Conservation (phyloP, 495 filamentous ascomycete genomes). For the Aspergillus taichungensis region DNA sequence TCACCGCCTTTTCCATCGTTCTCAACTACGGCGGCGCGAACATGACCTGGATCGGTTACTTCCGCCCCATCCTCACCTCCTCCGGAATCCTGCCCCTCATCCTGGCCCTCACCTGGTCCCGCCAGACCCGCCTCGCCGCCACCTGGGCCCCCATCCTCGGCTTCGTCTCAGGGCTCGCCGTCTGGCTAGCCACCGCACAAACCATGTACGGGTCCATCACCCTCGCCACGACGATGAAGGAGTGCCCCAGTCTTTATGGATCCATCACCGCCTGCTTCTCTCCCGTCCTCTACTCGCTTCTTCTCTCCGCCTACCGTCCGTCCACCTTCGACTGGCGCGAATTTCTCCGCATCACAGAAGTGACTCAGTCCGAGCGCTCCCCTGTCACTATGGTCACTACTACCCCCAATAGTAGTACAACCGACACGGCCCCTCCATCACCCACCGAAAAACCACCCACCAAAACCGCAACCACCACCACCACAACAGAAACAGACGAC, state of each 20-base stretch:
- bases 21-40: slow-evolving; percentile 33
- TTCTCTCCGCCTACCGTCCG: slow-evolving; percentile 36
- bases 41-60: slow-evolving; percentile 35
- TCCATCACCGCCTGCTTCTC: slow-evolving; percentile 29
- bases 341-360: slow-evolving; percentile 35
- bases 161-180: slow-evolving; percentile 26
- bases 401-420: slow-evolving; percentile 9
- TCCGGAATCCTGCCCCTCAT: slow-evolving; percentile 30
- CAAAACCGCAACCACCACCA: slow-evolving; percentile 1
- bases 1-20: slow-evolving; percentile 27
- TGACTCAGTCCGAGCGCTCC: slow-evolving; percentile 17
- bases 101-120: slow-evolving; percentile 29
- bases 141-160: slow-evolving; percentile 27
- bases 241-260: slow-evolving; percentile 25
- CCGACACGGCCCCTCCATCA: background rate
- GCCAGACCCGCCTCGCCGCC: slow-evolving; percentile 28
- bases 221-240: slow-evolving; percentile 24
- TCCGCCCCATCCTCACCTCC: slow-evolving; percentile 28
- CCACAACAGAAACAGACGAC: slow-evolving; percentile 10
- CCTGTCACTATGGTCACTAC: slow-evolving; percentile 3
- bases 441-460: slow-evolving; percentile 3
- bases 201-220: slow-evolving; percentile 25
- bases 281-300: slow-evolving; percentile 29
- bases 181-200: slow-evolving; percentile 27
- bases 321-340: slow-evolving; percentile 41